Evolutionary conservation across 305 asterid genomes (phyloP), one percentile per base, ranked within the genome.

Genomic region (Solanum hybrid): DNA sequence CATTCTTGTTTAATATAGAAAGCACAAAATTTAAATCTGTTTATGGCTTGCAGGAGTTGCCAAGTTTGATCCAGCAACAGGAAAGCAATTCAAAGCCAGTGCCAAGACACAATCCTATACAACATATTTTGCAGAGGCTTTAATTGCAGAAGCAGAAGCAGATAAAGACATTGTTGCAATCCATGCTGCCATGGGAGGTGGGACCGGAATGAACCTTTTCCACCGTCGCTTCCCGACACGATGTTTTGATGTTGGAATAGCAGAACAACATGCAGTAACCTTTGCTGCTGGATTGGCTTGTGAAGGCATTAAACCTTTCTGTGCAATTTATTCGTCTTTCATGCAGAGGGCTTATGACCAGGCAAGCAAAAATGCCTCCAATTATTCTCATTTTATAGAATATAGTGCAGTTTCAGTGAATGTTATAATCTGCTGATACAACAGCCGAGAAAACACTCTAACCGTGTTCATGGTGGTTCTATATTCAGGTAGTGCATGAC

Each of bases 181-280:
- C 80, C 99, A 97, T 78, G 99, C 99, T 26, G 99, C 99, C 29
- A 97, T 97, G 99, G 99, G 99, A 68, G 99, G 99, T 45, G 99
- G 99, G 89, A 96, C 99, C 0, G 99, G 99, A 4, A 87, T 96
- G 94, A 97, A 97, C 92, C 95, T 95, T 89, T 97, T 97, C 95
- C 94, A 93, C 75, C 97, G 97, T 4, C 96, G 98, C 37, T 97
- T 97, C 90, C 98, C 99, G 3, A 90, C 92, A 3, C 91, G 98
- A 51, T 97, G 99, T 76, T 97, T 96, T 73, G 99, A 97, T 86
- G 99, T 97, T 14, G 99, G 99, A 80, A 96, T 97, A 90, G 99
- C 99, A 13, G 99, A 97, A 91, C 99, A 97, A 81, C 99, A 97
- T 78, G 99, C 98, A 0, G 98, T 96, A 17, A 97, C 99, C 90